Conservation (phyloP, 1,284 basidiomycete species). For the Caloboletus firmus region DNA sequence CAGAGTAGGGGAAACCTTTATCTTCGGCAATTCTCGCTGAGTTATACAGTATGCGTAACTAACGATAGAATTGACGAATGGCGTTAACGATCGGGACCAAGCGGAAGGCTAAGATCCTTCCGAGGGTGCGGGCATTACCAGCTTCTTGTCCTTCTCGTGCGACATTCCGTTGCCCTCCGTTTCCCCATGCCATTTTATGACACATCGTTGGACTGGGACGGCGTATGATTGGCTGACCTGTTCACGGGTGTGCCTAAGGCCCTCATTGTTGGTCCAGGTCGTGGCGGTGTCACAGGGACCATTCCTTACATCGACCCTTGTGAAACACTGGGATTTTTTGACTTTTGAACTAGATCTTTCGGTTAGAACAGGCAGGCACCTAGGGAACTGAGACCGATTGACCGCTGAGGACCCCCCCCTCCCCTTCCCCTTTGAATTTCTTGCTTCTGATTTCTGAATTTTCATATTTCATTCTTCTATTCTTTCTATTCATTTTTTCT, state of each 20-base stretch:
- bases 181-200: constrained; percentile 1
- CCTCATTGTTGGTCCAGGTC: not conserved
- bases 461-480: not conserved
- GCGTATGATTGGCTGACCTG: not conserved
- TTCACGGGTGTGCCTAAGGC: not conserved
- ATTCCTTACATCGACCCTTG: not conserved
- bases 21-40: not conserved
- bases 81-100: not conserved
- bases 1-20: not conserved
- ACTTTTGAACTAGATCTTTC: constrained; percentile 1
- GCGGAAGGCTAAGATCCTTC: constrained; percentile 24
- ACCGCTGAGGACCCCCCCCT: constrained; percentile 18
- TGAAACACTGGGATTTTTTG: not conserved
- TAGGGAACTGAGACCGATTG: not conserved
- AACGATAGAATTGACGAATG: not conserved
- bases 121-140: constrained; percentile 11
- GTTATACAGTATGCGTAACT: not conserved
- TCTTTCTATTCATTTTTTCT: no score
- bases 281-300: not conserved
- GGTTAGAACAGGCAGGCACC: not conserved
- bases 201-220: not conserved
- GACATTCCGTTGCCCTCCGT: not conserved
- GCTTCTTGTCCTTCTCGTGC: not conserved
- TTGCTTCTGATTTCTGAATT: not conserved
- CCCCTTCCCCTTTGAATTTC: not conserved